These are phyloP conservation scores for Salvia sclarea DNA, from an alignment of 305 asterid species.

Conservation along the genomic window DNA sequence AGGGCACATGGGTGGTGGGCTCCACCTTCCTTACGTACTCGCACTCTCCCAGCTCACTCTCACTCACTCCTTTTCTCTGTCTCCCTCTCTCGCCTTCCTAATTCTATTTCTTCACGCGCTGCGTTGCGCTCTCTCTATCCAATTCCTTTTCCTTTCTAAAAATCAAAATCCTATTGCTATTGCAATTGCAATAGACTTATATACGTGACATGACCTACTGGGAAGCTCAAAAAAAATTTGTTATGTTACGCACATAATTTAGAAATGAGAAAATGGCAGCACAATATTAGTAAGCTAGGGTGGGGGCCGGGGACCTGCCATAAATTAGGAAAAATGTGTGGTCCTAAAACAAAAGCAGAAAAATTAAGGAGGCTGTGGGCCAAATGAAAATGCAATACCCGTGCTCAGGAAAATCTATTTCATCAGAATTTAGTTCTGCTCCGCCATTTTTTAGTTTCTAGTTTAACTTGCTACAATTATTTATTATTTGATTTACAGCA, in stretches of 20 bases:
- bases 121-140: neutral
- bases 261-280: neutral
- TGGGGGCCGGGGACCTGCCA: constrained; percentile 12
- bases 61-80: constrained; percentile 13
- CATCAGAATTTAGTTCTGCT: constrained; percentile 21
- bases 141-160: too few species aligned
- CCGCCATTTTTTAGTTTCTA: neutral
- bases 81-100: neutral
- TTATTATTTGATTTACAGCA: neutral
- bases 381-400: constrained; percentile 29
- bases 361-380: constrained; percentile 39
- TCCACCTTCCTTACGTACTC: constrained; percentile 45
- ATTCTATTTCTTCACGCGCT: neutral
- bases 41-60: constrained; percentile 38
- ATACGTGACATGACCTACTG: too few species aligned
- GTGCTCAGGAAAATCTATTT: constrained; percentile 17
- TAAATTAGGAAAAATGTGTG: constrained; percentile 29
- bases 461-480: neutral
- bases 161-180: neutral
- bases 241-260: too few species aligned
- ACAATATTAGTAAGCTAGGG: neutral
- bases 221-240: too few species aligned
- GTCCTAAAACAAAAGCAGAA: constrained; percentile 41
- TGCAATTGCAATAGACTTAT: too few species aligned
- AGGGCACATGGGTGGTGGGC: constrained; percentile 98